Evolutionary conservation across 345 rosid genomes (phyloP), one percentile per base, ranked within the genome.

Genomic region (Clarkia xantiana): DNA sequence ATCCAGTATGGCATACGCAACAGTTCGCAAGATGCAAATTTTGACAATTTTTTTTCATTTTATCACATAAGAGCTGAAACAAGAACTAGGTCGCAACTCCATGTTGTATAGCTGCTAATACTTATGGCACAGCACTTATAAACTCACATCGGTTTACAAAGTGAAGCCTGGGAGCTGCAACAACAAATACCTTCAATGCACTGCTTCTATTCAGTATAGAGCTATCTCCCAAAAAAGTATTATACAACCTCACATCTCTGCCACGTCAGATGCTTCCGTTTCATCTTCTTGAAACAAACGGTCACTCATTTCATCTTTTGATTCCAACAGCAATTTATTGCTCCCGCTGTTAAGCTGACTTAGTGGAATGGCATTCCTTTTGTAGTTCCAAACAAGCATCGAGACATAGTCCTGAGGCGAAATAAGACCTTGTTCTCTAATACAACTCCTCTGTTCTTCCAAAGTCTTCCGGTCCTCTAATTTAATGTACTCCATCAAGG

Each of bases 351-450:
- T 62, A 57, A 74, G 68, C 62, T 76, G 89, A 63, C 79, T 89
- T 70, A 78, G 73, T 5, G 53, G 72, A 51, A 81, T 72, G 14
- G 81, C 75, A 46, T 91, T 91, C 70, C 93, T 70, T 60, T 86
- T 91, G 63, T 86, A 91, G 77, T 84, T 86, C 98, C 98, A 91
- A 42, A 91, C 96, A 53, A 91, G 81, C 96, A 91, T 86, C 6
- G 94, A 81, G 34, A 78, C 60, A 59, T 79, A 86, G 58, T 91
- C 94, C 62, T 86, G 96, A 40, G 98, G 79, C 5, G 98, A 91
- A 60, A 91, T 73, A 23, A 91, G 85, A 14, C 98, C 96, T 19
- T 76, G 83, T 57, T 76, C 94, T 52, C 64, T 65, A 16, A 91
- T 80, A 65, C 69, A 69, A 23, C 53, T 55, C 62, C 67, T 71